Evolutionary conservation across 345 rosid genomes (phyloP).

Genomic region (Hevea brasiliensis): DNA sequence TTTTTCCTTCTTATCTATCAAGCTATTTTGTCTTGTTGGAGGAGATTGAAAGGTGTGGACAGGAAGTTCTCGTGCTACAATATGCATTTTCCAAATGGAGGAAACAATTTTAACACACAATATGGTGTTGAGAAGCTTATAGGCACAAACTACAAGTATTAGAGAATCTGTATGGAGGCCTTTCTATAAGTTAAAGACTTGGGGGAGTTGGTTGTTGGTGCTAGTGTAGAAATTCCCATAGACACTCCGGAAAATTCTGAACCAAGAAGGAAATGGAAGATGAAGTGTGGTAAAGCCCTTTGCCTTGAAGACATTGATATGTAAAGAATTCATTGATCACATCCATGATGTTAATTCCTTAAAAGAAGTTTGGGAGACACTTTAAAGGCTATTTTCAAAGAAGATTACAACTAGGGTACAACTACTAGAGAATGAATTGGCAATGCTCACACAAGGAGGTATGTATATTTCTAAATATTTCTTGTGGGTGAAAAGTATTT

Average conservation of each 20-base stretch:
- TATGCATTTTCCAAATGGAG: too few relatives aligned
- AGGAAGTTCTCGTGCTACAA: too few relatives aligned
- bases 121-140: too few relatives aligned
- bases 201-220: not conserved
- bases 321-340: not conserved
- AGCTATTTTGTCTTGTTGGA: too few relatives aligned
- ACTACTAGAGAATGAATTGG: slow-evolving; percentile 10
- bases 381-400: not conserved
- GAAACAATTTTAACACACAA: too few relatives aligned
- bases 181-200: not conserved
- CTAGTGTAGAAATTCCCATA: not conserved
- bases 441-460: not conserved
- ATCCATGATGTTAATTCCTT: not conserved
- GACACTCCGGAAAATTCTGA: not conserved
- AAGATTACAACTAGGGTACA: slow-evolving; percentile 1
- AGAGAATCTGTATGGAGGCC: too few relatives aligned
- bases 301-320: not conserved
- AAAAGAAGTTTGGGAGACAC: not conserved
- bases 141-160: too few relatives aligned
- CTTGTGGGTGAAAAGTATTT: slow-evolving; percentile 11
- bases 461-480: not conserved
- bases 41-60: too few relatives aligned
- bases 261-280: not conserved
- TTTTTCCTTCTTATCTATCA: too few relatives aligned
- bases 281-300: not conserved